A percentile compares a stretch with the other conserved stretches of the same genome.
These are phyloP conservation scores for Przewalskia tangutica DNA, from an alignment of 257 asterid species.

Conservation along the genomic window DNA sequence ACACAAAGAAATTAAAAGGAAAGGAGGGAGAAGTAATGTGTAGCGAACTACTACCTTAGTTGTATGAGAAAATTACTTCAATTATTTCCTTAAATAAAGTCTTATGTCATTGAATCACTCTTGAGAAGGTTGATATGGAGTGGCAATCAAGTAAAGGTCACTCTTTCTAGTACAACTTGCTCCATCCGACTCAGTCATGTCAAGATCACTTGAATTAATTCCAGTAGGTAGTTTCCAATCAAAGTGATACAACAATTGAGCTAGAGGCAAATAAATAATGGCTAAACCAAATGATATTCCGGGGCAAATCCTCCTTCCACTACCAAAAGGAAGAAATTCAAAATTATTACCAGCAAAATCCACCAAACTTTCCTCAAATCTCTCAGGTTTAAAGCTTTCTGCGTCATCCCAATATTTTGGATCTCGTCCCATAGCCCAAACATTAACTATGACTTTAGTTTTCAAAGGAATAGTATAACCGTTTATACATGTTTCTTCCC, in stretches of 20 bases:
- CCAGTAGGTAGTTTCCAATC: slow-evolving; percentile 7
- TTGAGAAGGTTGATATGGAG: background rate
- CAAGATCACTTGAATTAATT: background rate
- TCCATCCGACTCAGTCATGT: slow-evolving; percentile 4
- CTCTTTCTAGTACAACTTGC: background rate
- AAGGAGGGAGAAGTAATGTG: background rate
- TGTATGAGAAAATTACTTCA: background rate
- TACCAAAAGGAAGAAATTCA: slow-evolving; percentile 5
- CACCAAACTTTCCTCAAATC: background rate
- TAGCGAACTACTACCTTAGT: background rate
- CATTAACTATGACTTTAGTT: background rate
- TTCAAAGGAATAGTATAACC: slow-evolving; percentile 3
- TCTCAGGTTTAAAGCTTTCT: slow-evolving; percentile 2
- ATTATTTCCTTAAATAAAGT: background rate
- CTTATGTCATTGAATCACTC: background rate
- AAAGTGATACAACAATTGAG: slow-evolving; percentile 4
- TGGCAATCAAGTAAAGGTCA: background rate
- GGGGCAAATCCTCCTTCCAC: slow-evolving; percentile 10
- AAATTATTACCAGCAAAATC: slow-evolving; percentile 5
- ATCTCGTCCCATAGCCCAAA: slow-evolving; percentile 13
- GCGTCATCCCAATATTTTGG: background rate
- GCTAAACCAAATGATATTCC: slow-evolving; percentile 8
- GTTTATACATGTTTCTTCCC: background rate
- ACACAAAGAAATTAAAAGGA: background rate
- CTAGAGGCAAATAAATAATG: background rate